Evolutionary conservation across 495 filamentous ascomycete species (phyloP), one percentile per base, ranked within the genome.

Genomic region (Rusavskia elegans): DNA sequence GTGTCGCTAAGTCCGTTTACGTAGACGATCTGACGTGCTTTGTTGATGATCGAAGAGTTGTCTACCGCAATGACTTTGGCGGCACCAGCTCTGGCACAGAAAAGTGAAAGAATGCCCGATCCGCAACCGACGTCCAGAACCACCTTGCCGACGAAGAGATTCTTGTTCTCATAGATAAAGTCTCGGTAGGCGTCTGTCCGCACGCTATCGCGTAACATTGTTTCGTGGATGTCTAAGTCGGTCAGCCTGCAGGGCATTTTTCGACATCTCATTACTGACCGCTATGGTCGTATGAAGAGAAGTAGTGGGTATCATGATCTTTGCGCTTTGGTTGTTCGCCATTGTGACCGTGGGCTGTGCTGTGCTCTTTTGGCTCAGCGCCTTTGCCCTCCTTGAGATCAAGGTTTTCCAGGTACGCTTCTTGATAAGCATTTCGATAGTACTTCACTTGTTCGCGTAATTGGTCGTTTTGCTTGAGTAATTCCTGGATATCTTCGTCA

Each of bases 91-190:
- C 80, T 80, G 42, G 85, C 89, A 51, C 89, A 92, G 66, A 96
- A 95, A 83, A 96, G 87, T 57, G 86, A 93, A 53, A 96, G 75
- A 58, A 96, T 95, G 25, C 84, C 85, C 11, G 89, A 95, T 50
- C 89, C 89, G 62, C 89, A 95, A 48, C 89, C 89, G 41, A 96
- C 87, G 65, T 96, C 89, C 39, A 96, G 78, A 30, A 96, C 87
- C 46, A 87, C 76, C 71, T 93, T 93, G 64, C 83, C 84, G 66
- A 84, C 82, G 69, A 96, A 95, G 6, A 96, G 67, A 57, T 89
- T 76, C 71, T 93, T 89, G 70, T 95, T 89, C 46, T 87, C 73
- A 53, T 83, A 83, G 27, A 85, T 75, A 54, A 84, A 84, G 56
- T 85, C 80, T 9, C 81, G 71, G 55, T 85, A 85, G 25, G 78